Base-by-base conservation (phyloP, 768 basidiomycete genomes). In the Lactarius tabidus region DNA sequence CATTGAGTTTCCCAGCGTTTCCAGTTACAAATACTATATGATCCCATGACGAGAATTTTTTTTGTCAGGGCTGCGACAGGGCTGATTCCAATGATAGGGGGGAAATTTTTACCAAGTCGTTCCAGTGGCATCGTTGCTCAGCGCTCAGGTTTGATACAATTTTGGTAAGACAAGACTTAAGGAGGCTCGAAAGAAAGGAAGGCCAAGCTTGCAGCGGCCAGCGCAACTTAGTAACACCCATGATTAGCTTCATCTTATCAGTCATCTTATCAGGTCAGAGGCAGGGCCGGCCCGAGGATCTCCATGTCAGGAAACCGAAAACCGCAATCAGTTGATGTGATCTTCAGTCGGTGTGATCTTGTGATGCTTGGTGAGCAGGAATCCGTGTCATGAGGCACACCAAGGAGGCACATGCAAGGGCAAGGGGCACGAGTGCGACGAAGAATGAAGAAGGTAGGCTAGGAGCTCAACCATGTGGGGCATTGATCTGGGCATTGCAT, bases 1-100 rank as follows among this genome's bases (percentile, higher is more conserved):
- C 96, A 65, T 81, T 83, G 31, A 98, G 80, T 75, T 98, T 98
- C 79, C 95, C 93, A 23, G 87, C 84, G 74, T 98, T 98, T 31
- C 95, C 93, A 0, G 96, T 98, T 20, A 98, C 93, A 74, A 98
- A 97, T 29, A 90, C 95, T 96, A 62, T n/a, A n/a, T n/a, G 43
- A 6, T 9, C 43, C 18, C 33, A 23, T 12, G 31, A 18, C 20
- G 18, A 53, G 51, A 28, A 18, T 26, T 8, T 12, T 33, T 14
- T n/a, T 14, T 23, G 9, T 33, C 31, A 55, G 31, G 54, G 48
- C 48, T 48, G n/a, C n/a, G n/a, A n/a, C n/a, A n/a, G n/a, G 33
- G 33, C 33, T 33, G 14, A 7, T 18, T 29, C n/a, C 9, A 12
- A 15, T 33, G 41, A 6, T 6, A 36, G 18, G 29, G 28, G 39